Base-by-base conservation (phyloP, 352 stramenopile genomes). In the Phytopythium boreale region DNA sequence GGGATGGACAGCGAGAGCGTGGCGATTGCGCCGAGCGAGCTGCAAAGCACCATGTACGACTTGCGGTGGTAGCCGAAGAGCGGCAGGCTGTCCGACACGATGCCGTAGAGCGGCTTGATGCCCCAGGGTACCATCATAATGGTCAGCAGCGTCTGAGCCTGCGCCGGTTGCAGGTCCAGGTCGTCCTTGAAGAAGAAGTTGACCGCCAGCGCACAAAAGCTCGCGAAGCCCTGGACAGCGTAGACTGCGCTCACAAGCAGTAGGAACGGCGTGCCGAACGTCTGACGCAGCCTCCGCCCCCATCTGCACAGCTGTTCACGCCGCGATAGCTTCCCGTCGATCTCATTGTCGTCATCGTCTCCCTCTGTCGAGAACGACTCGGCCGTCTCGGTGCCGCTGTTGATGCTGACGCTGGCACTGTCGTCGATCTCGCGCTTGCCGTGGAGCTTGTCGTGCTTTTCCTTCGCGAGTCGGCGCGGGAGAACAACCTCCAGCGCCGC, bases 121-220 rank as follows among this genome's bases (percentile, higher is more conserved):
- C 96, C 97, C 97, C 97, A 99, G 0, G 97, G 97, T 26, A 98
- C 80, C 66, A 93, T 90, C 76, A 98, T 95, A 20, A 98, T 61
- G 34, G 96, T 98, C 62, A 96, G 88, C 22, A 98, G 80, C 47
- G 93, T 96, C 63, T 96, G 91, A 36, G 97, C 83, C 69, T 98
- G 89, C 2, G 95, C 91, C 20, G 96, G 95, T 62, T 96, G 88
- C 29, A 99, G 82, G 63, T 97, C 79, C 37, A 99, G 77, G 50
- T 98, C 90, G 76, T 99, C 96, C 68, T 99, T 99, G 41, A 99
- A 90, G 55, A 98, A 97, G 73, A 98, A 99, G 46, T 97, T 98
- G 68, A 98, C 77, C 24, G 96, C 92, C 15, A 99, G 71, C 37
- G 79, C 74, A 31, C 93, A 96, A 41, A 99, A 91, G 64, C 92